phyloP scores from a whole-genome alignment of 2,329 filamentous ascomycete genomes.

The Pyrenophora teres region DNA sequence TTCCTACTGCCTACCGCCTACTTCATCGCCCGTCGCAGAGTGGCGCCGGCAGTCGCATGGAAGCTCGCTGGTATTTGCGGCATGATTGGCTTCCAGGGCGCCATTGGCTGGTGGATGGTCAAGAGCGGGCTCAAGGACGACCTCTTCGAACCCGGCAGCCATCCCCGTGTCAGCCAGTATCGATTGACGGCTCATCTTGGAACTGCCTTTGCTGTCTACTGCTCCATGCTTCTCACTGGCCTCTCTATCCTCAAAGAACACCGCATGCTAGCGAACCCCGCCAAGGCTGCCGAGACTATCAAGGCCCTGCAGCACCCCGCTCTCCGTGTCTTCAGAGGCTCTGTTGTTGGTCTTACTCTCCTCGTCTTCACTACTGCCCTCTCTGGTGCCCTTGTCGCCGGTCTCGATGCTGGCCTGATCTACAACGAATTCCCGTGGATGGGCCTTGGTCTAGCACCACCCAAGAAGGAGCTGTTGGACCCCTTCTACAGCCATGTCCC shows the following conservation, averaged over 20 bases:
- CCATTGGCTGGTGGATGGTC: conserved; percentile 99
- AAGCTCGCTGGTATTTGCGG: conserved; percentile 81
- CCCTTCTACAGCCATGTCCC: conserved; percentile 80
- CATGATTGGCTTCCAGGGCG: conserved; percentile 91
- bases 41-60: conserved; percentile 76
- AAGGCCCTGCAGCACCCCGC: conserved; percentile 65
- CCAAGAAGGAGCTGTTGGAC: conserved; percentile 80
- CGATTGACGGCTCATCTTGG: conserved; percentile 86
- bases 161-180: conserved; percentile 94
- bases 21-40: conserved; percentile 79
- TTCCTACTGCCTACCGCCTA: conserved; percentile 88
- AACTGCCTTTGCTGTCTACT: conserved; percentile 90
- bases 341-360: conserved; percentile 69
- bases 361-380: conserved; percentile 90
- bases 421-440: conserved; percentile 99
- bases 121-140: conserved; percentile 95
- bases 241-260: conserved; percentile 81
- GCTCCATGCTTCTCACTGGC: conserved; percentile 90
- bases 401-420: conserved; percentile 93
- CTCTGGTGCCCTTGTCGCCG: conserved; percentile 91
- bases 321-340: conserved; percentile 74
- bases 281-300: conserved; percentile 64
- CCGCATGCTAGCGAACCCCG: conserved; percentile 70
- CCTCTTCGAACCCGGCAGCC: conserved; percentile 85
- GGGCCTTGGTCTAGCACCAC: conserved; percentile 82